Base-by-base conservation (phyloP, 768 basidiomycete species). In the Naematelia aurantialba region DNA sequence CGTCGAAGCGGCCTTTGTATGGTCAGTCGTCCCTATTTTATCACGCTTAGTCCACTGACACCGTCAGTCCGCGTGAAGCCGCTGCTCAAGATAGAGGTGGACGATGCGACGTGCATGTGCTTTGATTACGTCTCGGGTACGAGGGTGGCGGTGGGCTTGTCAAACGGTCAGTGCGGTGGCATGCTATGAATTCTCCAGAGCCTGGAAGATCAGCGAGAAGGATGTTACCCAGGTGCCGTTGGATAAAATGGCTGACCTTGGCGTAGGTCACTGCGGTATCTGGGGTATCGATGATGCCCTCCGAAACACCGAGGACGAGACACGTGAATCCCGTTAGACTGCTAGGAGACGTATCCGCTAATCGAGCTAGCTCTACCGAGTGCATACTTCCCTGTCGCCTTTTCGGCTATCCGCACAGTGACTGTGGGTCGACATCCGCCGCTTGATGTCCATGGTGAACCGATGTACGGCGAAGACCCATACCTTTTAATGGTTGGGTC, bases 91-190 rank as follows among this genome's bases (percentile, higher is more conserved):
- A 83, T 97, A 1, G 84, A 88, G 65, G 77, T 90, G 1, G 85
- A 87, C 55, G 88, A 90, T 45, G 83, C 89, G 0, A 79, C 81
- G n/a, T 87, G 86, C 70, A 87, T 84, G 82, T 82, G 84, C 14
- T 80, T 96, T 54, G 91, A 96, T 65, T 97, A 92, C 92, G 88
- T 85, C 0, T 91, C 89, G 62, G 89, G 89, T 62, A 86, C 88
- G 58, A 67, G 85, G 11, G 75, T 99, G 5, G 91, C 89, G 0
- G 84, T 88, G 12, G 93, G 92, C 0, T 86, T 86, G 25, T 86
- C 89, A 1, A 88, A 89, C 64, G 93, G 94, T 91, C 24, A 55
- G 74, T 55, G n/a, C n/a, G 17, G 1, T 27, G 10, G 45, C 11
- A 42, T 39, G 34, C 34, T 39, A 39, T 39, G 34, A 8, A 39